Evolutionary conservation across 2,329 filamentous ascomycete genomes (phyloP).

Genomic region (Microsporum audouinii): DNA sequence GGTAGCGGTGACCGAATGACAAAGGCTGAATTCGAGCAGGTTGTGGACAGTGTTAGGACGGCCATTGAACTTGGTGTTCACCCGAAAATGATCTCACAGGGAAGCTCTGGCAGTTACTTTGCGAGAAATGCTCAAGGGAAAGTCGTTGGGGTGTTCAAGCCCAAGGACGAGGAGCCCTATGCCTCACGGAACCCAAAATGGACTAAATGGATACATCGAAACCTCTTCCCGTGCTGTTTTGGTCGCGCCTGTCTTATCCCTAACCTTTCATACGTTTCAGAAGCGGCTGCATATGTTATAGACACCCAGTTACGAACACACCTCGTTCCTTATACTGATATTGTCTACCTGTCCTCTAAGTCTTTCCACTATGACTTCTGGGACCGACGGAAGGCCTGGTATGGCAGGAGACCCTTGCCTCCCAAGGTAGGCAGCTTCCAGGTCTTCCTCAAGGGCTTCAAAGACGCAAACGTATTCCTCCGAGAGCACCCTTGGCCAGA

Average conservation of each 20-base stretch:
- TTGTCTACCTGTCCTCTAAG: conserved; percentile 87
- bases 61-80: conserved; percentile 88
- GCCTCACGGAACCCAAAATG: conserved; percentile 95
- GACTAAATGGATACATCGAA: conserved; percentile 99
- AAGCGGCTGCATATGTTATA: conserved; percentile 91
- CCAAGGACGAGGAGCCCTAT: conserved; percentile 97
- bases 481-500: conserved; percentile 96
- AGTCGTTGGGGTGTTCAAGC: conserved; percentile 95
- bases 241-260: conserved; percentile 91
- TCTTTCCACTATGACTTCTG: conserved; percentile 98
- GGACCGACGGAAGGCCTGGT: conserved; percentile 78
- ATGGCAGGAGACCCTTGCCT: conserved; percentile 75
- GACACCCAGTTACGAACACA: conserved; percentile 82
- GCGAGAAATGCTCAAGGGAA: conserved; percentile 83
- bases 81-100: conserved; percentile 91
- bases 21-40: conserved; percentile 69
- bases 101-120: conserved; percentile 97
- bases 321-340: conserved; percentile 91
- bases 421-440: conserved; percentile 93
- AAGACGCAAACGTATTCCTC: conserved; percentile 91
- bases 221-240: conserved; percentile 94
- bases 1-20: conserved; percentile 54
- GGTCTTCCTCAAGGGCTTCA: conserved; percentile 91
- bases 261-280: conserved; percentile 93
- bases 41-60: conserved; percentile 77